These are phyloP conservation scores for Fusarium sp. DNA, from an alignment of 2,329 filamentous ascomycete genomes.

Conservation along the genomic window DNA sequence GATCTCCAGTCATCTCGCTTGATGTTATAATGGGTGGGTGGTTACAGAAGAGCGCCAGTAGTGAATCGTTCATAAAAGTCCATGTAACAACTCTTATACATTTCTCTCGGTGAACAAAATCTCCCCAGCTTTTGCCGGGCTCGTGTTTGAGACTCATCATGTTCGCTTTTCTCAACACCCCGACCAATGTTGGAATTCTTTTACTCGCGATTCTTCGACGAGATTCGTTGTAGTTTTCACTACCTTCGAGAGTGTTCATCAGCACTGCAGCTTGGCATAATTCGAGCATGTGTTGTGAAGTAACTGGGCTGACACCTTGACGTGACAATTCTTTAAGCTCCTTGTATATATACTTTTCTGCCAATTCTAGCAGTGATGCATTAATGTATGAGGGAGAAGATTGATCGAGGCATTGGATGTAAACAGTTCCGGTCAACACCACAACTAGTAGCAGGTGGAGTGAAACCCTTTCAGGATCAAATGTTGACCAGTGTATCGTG, in stretches of 20 bases:
- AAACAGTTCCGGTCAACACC: conserved; percentile 7
- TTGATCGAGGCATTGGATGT: background rate
- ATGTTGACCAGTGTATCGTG: conserved; percentile 31
- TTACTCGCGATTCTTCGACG: conserved; percentile 11
- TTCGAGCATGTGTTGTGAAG: conserved; percentile 5
- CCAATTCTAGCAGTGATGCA: background rate
- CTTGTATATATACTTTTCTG: conserved; percentile 27
- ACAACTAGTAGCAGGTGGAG: conserved; percentile 14
- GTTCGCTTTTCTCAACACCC: background rate
- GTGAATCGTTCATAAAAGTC: conserved; percentile 19
- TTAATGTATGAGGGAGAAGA: background rate
- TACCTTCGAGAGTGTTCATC: conserved; percentile 9
- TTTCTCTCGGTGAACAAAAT: conserved; percentile 18
- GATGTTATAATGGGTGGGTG: conserved; percentile 13
- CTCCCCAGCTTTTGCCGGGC: background rate
- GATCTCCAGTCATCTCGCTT: conserved; percentile 24
- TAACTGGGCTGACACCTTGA: background rate
- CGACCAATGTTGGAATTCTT: conserved; percentile 10
- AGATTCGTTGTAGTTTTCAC: conserved; percentile 1
- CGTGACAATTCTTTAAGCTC: background rate
- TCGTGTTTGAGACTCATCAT: conserved; percentile 1
- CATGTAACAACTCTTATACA: conserved; percentile 31
- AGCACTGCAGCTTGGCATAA: conserved; percentile 23
- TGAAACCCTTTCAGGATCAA: conserved; percentile 11
- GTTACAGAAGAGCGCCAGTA: conserved; percentile 20